phyloP scores from a whole-genome alignment of 345 rosid genomes.

The Carallia pectinifolia region DNA sequence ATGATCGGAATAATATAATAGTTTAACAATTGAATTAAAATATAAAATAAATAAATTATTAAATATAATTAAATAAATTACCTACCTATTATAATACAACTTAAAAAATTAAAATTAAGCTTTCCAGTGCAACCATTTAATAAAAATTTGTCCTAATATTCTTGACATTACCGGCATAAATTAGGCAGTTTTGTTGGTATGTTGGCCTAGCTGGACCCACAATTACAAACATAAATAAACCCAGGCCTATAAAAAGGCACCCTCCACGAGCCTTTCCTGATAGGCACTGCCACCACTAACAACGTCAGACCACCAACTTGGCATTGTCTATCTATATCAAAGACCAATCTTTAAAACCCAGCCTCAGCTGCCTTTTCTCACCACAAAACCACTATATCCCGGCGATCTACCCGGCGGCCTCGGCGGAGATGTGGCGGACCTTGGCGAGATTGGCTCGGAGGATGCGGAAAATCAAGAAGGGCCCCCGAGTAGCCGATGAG shows the following conservation, averaged over 20 bases:
- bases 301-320: constrained; percentile 33
- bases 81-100: too few relatives aligned
- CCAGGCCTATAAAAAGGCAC: constrained; percentile 27
- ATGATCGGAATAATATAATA: too few relatives aligned
- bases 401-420: neutral
- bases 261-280: constrained; percentile 23
- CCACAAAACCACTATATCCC: neutral
- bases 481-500: constrained; percentile 77
- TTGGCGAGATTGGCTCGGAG: constrained; percentile 39
- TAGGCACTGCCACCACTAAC: constrained; percentile 40
- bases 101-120: too few relatives aligned
- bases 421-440: constrained; percentile 38
- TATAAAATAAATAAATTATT: too few relatives aligned
- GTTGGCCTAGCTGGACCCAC: constrained; percentile 40
- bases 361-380: neutral
- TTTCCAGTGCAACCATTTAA: too few relatives aligned
- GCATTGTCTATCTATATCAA: constrained; percentile 25
- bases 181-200: constrained; percentile 43
- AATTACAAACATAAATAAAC: constrained; percentile 2
- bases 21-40: too few relatives aligned
- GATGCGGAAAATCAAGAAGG: constrained; percentile 53
- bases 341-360: neutral
- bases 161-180: neutral
- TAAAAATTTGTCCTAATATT: neutral
- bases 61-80: too few relatives aligned